Evolutionary conservation across 257 asterid species (phyloP), one percentile per base, ranked within the genome.

Genomic region (Jacaranda copaia): DNA sequence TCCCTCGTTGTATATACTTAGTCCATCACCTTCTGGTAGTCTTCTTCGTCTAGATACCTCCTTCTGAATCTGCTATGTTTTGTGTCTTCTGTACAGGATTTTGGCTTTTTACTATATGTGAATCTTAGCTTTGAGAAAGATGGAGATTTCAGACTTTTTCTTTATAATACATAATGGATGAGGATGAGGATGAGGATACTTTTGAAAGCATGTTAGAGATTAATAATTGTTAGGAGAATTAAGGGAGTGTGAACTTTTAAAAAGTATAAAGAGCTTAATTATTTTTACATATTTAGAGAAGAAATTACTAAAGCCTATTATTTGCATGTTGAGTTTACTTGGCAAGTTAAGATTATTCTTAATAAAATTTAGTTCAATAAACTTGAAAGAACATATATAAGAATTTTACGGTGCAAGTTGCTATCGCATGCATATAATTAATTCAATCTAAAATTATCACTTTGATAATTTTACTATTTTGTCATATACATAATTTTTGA

Each of bases 41-140:
- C 70, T 25, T 53, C 32, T 25, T 25, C 32, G 2, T 25, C 32
- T 25, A 0, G 32, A 25, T 25, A 25, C 57, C 32, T 5, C n/a
- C 12, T 57, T 77, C 67, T 55, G 49, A 65, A 82, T 6, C 11
- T 59, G 68, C 61, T 59, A 36, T 56, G 12, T 52, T 11, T 38
- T 61, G 76, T 55, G 48, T 73, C 59, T 84, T 73, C 59, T 84
- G 88, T 84, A 81, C 79, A 77, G 81, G 80, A 70, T 74, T 79
- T 80, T 78, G 51, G 70, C 68, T 71, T 38, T 55, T 57, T 38
- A 5, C 74, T 51, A 51, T 71, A 38, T 48, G 57, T 51, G 82
- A 67, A 66, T 59, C 63, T 72, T 68, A 77, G 77, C 64, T 73
- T 77, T 59, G 32, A 46, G 79, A 59, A 79, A 53, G 15, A 70